Conservation (phyloP, 2,329 filamentous ascomycete genomes). For the Peltaster fructicola region DNA sequence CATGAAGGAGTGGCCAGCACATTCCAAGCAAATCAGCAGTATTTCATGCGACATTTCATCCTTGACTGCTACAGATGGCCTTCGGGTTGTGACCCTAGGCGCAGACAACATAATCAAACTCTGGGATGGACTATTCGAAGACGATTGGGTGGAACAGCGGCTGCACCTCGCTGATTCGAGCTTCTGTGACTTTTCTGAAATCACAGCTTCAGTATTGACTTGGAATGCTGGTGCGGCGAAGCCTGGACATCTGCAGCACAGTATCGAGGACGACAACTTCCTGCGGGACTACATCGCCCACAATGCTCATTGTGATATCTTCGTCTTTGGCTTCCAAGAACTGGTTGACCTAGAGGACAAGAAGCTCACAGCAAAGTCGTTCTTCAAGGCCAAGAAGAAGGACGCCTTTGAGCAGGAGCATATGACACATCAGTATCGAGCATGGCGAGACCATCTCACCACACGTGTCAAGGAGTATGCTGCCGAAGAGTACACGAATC, state of each 20-base stretch:
- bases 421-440: slow-evolving; percentile 94
- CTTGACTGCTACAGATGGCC: slow-evolving; percentile 66
- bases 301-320: slow-evolving; percentile 68
- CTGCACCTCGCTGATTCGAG: slow-evolving; percentile 73
- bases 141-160: slow-evolving; percentile 81
- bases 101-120: slow-evolving; percentile 67
- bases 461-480: slow-evolving; percentile 70
- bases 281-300: slow-evolving; percentile 62
- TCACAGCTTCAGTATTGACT: slow-evolving; percentile 67
- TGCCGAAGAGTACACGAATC: slow-evolving; percentile 60
- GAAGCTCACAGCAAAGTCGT: slow-evolving; percentile 83
- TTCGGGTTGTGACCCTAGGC: slow-evolving; percentile 74
- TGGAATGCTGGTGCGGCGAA: slow-evolving; percentile 98
- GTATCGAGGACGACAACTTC: slow-evolving; percentile 54
- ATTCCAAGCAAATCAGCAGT: slow-evolving; percentile 63
- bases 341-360: slow-evolving; percentile 97
- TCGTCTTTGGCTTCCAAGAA: slow-evolving; percentile 95
- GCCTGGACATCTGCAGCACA: slow-evolving; percentile 47
- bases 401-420: slow-evolving; percentile 70
- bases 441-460: slow-evolving; percentile 83
- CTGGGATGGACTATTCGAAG: slow-evolving; percentile 86
- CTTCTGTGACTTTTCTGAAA: slow-evolving; percentile 71
- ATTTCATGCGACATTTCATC: slow-evolving; percentile 65
- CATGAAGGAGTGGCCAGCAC: slow-evolving; percentile 88
- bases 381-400: slow-evolving; percentile 69